Conservation (phyloP, 305 asterid genomes). For the Plantago coronopus region DNA sequence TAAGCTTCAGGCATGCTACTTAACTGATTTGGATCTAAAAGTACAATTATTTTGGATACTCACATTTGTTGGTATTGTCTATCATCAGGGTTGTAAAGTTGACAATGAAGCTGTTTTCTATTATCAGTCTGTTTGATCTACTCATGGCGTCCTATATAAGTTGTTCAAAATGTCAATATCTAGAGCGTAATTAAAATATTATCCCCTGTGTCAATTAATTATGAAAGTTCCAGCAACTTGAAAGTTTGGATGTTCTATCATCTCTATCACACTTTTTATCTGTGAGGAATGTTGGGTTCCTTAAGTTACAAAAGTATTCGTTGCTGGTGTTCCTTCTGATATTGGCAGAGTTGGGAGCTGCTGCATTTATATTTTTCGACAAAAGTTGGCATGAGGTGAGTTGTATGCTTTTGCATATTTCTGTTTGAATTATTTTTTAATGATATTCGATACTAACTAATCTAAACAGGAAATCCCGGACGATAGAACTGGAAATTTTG, state of each 20-base stretch:
- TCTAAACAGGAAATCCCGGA: slow-evolving; percentile 65
- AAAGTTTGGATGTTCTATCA: slow-evolving; percentile 11
- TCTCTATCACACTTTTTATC: slow-evolving; percentile 13
- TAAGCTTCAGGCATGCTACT: slow-evolving; percentile 4
- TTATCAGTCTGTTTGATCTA: slow-evolving; percentile 9
- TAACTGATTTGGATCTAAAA: slow-evolving; percentile 9
- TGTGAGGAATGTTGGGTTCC: slow-evolving; percentile 42
- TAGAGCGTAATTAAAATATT: neutral
- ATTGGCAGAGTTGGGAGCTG: slow-evolving; percentile 73
- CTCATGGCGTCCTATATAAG: slow-evolving; percentile 8
- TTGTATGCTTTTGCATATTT: slow-evolving; percentile 16
- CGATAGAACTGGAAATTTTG: slow-evolving; percentile 83
- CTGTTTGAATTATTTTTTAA: slow-evolving; percentile 11
- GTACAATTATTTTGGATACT: neutral
- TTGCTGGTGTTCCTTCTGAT: slow-evolving; percentile 72
- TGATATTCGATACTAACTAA: slow-evolving; percentile 21
- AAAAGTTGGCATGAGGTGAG: slow-evolving; percentile 88
- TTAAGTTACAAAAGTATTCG: slow-evolving; percentile 70
- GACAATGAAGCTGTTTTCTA: slow-evolving; percentile 3
- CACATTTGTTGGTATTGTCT: slow-evolving; percentile 8
- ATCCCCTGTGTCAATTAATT: neutral
- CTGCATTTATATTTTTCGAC: slow-evolving; percentile 91
- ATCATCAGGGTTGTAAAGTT: slow-evolving; percentile 13
- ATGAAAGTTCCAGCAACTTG: slow-evolving; percentile 1
- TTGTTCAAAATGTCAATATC: slow-evolving; percentile 3